Evolutionary conservation across 805 yeast species (phyloP).

Genomic region (Candida koratica): DNA sequence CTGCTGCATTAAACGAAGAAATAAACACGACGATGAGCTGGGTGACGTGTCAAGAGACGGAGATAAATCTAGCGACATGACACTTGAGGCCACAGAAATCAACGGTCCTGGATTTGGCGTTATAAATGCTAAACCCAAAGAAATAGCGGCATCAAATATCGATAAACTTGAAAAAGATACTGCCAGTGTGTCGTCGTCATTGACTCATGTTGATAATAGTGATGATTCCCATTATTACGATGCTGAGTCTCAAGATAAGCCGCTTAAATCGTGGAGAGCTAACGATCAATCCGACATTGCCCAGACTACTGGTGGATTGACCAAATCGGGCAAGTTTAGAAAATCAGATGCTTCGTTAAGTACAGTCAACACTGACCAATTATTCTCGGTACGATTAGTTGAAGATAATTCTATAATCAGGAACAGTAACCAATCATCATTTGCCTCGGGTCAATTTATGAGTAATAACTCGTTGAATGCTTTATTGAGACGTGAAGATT

Average conservation of each 20-base stretch:
- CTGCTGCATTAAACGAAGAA: slow-evolving; percentile 45
- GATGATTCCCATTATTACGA: slow-evolving; percentile 27
- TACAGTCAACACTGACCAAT: slow-evolving; percentile 81
- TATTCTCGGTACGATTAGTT: slow-evolving; percentile 73
- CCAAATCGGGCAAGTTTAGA: slow-evolving; percentile 50
- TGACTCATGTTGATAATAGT: slow-evolving; percentile 47
- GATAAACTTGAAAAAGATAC: slow-evolving; percentile 21
- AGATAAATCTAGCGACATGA: slow-evolving; percentile 14
- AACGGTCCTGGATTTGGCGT: slow-evolving; percentile 36
- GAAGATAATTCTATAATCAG: slow-evolving; percentile 44
- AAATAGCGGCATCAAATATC: slow-evolving; percentile 13
- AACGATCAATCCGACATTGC: slow-evolving; percentile 30
- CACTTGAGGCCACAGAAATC: slow-evolving; percentile 19
- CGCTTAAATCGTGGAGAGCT: slow-evolving; percentile 43
- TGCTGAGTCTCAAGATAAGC: slow-evolving; percentile 32
- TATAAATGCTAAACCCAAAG: slow-evolving; percentile 19
- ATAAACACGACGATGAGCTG: slow-evolving; percentile 18
- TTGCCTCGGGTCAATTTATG: slow-evolving; percentile 21
- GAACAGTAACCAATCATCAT: slow-evolving; percentile 29
- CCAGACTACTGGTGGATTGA: slow-evolving; percentile 13
- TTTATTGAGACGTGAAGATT: slow-evolving; percentile 23
- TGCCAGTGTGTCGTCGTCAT: slow-evolving; percentile 44
- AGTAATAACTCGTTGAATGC: slow-evolving; percentile 26
- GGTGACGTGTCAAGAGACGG: slow-evolving; percentile 11
- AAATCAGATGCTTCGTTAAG: slow-evolving; percentile 69